Conservation (phyloP, 2,329 filamentous ascomycete species). For the Geosmithia putterillii region DNA sequence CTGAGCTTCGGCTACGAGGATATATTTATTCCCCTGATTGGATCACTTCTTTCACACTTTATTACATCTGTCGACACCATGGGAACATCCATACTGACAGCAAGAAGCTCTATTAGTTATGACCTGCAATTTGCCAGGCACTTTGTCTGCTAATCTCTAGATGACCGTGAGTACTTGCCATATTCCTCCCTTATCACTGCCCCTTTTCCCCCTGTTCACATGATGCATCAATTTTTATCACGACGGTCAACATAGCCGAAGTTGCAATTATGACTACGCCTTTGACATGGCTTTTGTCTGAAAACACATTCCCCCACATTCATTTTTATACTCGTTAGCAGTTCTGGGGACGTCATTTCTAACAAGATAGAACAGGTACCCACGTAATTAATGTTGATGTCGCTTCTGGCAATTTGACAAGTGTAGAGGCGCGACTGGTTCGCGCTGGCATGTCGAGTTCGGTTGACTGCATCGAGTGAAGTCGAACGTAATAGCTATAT, state of each 20-base stretch:
- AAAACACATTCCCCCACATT: constrained; percentile 5
- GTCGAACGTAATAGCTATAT: no score
- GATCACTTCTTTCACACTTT: constrained; percentile 6
- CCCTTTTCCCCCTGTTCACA: constrained; percentile 9
- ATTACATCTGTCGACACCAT: background rate
- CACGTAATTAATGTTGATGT: no score
- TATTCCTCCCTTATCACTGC: background rate
- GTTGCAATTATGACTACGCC: constrained; percentile 30
- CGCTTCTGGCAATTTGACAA: no score
- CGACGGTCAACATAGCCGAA: constrained; percentile 36
- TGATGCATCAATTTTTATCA: constrained; percentile 28
- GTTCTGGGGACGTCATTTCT: background rate
- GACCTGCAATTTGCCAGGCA: background rate
- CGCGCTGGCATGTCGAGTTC: no score
- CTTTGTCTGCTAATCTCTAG: background rate
- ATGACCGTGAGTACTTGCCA: constrained; percentile 16
- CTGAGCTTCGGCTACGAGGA: constrained; percentile 52
- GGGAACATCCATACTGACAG: background rate
- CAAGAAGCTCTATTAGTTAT: background rate
- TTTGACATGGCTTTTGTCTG: constrained; percentile 29
- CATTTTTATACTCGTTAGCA: background rate
- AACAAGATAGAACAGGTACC: background rate
- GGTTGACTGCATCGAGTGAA: no score
- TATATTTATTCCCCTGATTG: constrained; percentile 21
- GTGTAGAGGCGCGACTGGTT: no score